These are phyloP conservation scores for Eugenia klotzschiana DNA, from an alignment of 441 rosid species.

Conservation along the genomic window DNA sequence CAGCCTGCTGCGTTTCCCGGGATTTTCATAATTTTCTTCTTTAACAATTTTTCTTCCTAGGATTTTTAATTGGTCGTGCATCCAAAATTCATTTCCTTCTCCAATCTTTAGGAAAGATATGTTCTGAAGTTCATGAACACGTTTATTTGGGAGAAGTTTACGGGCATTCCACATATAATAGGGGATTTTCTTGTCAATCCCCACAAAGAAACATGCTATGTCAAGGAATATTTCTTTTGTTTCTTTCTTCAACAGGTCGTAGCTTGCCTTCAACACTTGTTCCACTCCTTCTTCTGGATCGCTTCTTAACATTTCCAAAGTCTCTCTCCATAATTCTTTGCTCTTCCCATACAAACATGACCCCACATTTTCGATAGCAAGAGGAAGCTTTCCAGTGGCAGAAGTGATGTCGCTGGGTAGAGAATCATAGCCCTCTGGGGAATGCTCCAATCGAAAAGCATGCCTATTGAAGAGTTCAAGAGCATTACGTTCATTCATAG, in stretches of 20 bases:
- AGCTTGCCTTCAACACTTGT: background rate
- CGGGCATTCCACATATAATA: background rate
- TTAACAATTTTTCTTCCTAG: background rate
- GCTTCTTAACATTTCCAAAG: background rate
- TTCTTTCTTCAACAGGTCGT: too few relatives aligned
- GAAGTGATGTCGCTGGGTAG: background rate
- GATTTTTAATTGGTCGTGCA: background rate
- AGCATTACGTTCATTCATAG: fast-evolving
- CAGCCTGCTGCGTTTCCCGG: background rate
- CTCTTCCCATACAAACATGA: background rate
- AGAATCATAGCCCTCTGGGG: too few relatives aligned
- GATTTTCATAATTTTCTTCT: background rate
- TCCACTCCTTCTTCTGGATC: fast-evolving
- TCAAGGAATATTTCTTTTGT: background rate
- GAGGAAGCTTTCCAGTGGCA: background rate
- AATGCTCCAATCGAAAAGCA: background rate
- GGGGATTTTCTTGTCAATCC: background rate
- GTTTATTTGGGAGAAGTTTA: background rate
- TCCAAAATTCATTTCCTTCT: background rate
- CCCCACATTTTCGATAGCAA: background rate
- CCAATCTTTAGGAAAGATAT: background rate
- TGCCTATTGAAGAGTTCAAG: background rate
- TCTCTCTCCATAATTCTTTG: background rate
- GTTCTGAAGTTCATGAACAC: background rate
- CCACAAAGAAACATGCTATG: background rate